Base-by-base conservation (phyloP, 2,329 filamentous ascomycete genomes). In the Botrytis galanthina region DNA sequence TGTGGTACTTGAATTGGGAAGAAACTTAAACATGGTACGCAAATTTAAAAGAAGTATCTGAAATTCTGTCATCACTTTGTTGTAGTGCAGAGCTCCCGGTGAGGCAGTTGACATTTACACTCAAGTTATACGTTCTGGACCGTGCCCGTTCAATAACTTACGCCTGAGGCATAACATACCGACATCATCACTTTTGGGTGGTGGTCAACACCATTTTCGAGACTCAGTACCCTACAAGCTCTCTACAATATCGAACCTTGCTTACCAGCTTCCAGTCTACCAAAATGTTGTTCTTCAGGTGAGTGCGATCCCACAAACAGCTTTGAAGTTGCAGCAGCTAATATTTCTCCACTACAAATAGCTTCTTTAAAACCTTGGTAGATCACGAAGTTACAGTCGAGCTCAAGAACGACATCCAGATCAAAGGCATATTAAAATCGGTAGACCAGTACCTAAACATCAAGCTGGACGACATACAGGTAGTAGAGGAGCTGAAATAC, bases 391-490 rank as follows among this genome's bases (percentile, higher is more conserved):
- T 99, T 81, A 98, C 95, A 64, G 94, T 99, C 82, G 96, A 99
- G 86, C 93, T 99, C 83, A 99, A 99, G 86, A 99, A 99, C 83
- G 96, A 99, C 85, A 97, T 99, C 79, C 94, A 95, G 82, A 97
- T 99, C 83, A 93, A 93, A 80, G 96, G 96, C 78, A 97, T 92
- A 51, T 88, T 99, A 78, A 99, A 98, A 87, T 97, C 93, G 81
- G 95, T 99, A 78, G 96, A 99, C 83, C 96, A 98, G 86, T 99
- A 97, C 84, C 90, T 99, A 81, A 99, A 99, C 85, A 98, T 99
- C 85, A 98, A 98, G 87, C 90, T 99, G 69, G 96, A 99, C 81
- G 94, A 98, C 81, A 97, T 98, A 75, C 88, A 91, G 76, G 95
- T 98, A 46, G 88, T 97, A 39, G 95, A 99, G 78, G 94, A 98